Evolutionary conservation across 2,329 filamentous ascomycete species (phyloP).

Genomic region (Elsinoe australis): DNA sequence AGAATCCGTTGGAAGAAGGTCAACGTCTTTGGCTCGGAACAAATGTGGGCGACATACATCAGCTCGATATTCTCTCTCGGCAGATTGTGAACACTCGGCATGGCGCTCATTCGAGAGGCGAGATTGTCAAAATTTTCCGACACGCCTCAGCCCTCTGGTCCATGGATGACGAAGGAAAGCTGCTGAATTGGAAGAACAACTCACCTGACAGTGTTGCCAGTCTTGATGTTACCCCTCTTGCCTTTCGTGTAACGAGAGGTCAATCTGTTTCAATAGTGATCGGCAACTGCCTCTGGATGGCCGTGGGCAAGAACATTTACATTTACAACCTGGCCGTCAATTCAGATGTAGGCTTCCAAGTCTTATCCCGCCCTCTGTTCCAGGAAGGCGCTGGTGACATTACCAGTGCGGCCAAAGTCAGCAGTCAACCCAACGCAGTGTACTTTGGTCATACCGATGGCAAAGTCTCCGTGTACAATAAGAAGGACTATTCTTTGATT

Average conservation of each 20-base stretch:
- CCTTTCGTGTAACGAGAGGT: constrained; percentile 68
- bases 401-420: constrained; percentile 70
- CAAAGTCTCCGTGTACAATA: constrained; percentile 88
- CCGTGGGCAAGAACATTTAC: constrained; percentile 76
- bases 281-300: constrained; percentile 81
- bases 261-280: constrained; percentile 85
- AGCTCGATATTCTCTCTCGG: constrained; percentile 73
- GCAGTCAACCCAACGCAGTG: constrained; percentile 66
- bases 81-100: constrained; percentile 60
- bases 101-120: constrained; percentile 66
- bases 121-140: constrained; percentile 77
- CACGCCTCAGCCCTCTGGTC: constrained; percentile 90
- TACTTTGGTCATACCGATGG: constrained; percentile 91
- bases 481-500: constrained; percentile 66
- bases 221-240: constrained; percentile 64
- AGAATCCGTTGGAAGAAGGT: constrained; percentile 71
- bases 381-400: constrained; percentile 75
- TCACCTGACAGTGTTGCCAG: constrained; percentile 62
- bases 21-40: constrained; percentile 82
- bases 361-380: constrained; percentile 61
- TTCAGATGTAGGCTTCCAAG: constrained; percentile 63
- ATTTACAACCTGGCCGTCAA: constrained; percentile 69
- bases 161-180: constrained; percentile 76
- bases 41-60: constrained; percentile 77
- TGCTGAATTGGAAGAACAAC: constrained; percentile 82